A percentile compares a stretch with the other conserved stretches of the same genome.
These are phyloP conservation scores for Hansenula sp. DNA, from an alignment of 1,139 yeast species.

Conservation along the genomic window DNA sequence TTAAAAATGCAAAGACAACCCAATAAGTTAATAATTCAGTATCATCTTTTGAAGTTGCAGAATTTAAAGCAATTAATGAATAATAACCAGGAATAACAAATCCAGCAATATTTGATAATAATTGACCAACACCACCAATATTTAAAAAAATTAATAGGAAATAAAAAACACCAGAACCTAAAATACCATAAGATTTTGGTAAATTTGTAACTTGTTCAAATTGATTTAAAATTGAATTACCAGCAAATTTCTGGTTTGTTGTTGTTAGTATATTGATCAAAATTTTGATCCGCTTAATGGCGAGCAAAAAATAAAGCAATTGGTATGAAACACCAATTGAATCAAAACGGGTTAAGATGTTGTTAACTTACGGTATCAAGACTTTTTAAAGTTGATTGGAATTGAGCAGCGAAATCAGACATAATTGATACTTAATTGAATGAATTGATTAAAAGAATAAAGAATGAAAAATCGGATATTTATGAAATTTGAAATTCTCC, in stretches of 20 bases:
- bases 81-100: slow-evolving; percentile 87
- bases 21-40: slow-evolving; percentile 88
- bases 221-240: slow-evolving; percentile 55
- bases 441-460: too few relatives aligned
- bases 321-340: too few relatives aligned
- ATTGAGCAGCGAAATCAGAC: slow-evolving; percentile 22
- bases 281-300: background rate
- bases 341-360: too few relatives aligned
- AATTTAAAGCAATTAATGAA: slow-evolving; percentile 80
- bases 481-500: too few relatives aligned
- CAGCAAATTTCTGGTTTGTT: slow-evolving; percentile 34
- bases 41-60: slow-evolving; percentile 66
- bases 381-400: slow-evolving; percentile 20
- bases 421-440: slow-evolving; percentile 5
- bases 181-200: slow-evolving; percentile 84
- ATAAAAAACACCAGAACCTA: slow-evolving; percentile 62
- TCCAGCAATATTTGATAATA: slow-evolving; percentile 88
- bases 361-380: slow-evolving; percentile 19
- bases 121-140: slow-evolving; percentile 90
- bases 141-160: slow-evolving; percentile 78
- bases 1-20: slow-evolving; percentile 93
- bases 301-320: too few relatives aligned
- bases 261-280: slow-evolving; percentile 11
- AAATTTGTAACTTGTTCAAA: slow-evolving; percentile 40
- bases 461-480: too few relatives aligned